Evolutionary conservation across 2,329 filamentous ascomycete species (phyloP), one percentile per base, ranked within the genome.

Genomic region (Sporothrix globosa): DNA sequence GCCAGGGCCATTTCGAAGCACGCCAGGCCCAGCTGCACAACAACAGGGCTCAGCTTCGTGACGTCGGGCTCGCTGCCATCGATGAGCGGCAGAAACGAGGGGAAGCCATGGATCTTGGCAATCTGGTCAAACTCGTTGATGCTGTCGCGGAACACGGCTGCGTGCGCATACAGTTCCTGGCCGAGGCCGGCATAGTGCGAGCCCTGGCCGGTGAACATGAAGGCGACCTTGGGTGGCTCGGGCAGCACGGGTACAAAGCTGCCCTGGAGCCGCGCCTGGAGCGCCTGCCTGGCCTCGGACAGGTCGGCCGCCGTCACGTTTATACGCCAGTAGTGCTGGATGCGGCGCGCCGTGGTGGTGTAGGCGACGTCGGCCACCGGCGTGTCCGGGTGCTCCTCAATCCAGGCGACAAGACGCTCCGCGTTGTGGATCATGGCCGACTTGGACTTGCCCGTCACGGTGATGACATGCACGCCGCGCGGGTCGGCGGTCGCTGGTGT

Each of bases 261-360:
- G 69, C 80, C 81, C 76, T 81, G 79, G 27, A 84, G 77, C 21
- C 81, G 80, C 5, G 79, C 77, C 70, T 77, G 76, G 65, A 87
- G 80, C 24, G 80, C 80, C 44, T 75, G 76, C 73, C 80, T 79
- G 1, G 83, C 83, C 72, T 85, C 83, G 0, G 75, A 69, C 2
- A 84, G 73, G 68, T 80, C 80, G 6, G 78, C 76, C 0, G 81
- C 84, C 3, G 81, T 77, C 56, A 86, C 81, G 54, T 82, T 83
- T 77, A 87, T 81, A 39, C 87, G 83, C 80, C 84, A 86, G 74
- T 84, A 81, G 77, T 89, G 85, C 73, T 90, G 88, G 13, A 87
- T 84, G 58, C 85, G 84, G 27, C 89, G 85, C 17, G 90, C 91
- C 4, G 89, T 91, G 0, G 87, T 89, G 0, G 88, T 90, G 78